Evolutionary conservation across 192 early-diverging fungal genomes (phyloP).

Genomic region (Backusella westeae): DNA sequence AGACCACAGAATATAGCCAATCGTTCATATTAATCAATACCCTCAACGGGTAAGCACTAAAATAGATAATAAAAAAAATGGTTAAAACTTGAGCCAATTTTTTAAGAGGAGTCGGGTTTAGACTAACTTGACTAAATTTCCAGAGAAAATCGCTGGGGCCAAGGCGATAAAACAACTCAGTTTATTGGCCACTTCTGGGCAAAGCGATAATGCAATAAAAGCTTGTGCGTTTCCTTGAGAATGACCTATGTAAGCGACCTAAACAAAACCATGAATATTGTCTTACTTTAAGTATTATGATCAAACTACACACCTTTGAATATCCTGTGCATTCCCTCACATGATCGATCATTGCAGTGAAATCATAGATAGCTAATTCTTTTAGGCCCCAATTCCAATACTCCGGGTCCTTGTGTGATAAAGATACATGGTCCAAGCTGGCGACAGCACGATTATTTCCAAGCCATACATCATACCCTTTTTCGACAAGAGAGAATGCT

Average conservation of each 20-base stretch:
- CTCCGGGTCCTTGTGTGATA: slow-evolving; percentile 14
- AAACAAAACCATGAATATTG: slow-evolving; percentile 33
- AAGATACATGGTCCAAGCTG: slow-evolving; percentile 6
- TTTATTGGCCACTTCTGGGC: slow-evolving; percentile 71
- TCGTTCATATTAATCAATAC: slow-evolving; percentile 7
- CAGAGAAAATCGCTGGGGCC: slow-evolving; percentile 64
- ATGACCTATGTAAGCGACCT: slow-evolving; percentile 83
- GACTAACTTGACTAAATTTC: slow-evolving; percentile 9
- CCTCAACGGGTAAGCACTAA: slow-evolving; percentile 18
- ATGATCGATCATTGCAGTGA: slow-evolving; percentile 78
- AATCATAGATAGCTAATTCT: slow-evolving; percentile 82
- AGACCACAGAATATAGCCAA: background rate
- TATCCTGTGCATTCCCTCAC: background rate
- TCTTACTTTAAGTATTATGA: background rate
- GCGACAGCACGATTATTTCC: slow-evolving; percentile 82
- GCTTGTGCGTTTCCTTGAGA: slow-evolving; percentile 92
- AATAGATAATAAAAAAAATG: background rate
- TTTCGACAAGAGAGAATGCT: slow-evolving; percentile 83
- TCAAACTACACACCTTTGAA: slow-evolving; percentile 38
- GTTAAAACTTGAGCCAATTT: background rate
- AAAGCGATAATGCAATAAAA: slow-evolving; percentile 83
- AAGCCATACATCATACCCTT: slow-evolving; percentile 94
- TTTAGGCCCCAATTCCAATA: slow-evolving; percentile 94
- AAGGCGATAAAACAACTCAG: slow-evolving; percentile 87
- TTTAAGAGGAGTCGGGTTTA: background rate